Evolutionary conservation across 2,329 filamentous ascomycete species (phyloP).

Genomic region (Trichoderma koningiopsis): DNA sequence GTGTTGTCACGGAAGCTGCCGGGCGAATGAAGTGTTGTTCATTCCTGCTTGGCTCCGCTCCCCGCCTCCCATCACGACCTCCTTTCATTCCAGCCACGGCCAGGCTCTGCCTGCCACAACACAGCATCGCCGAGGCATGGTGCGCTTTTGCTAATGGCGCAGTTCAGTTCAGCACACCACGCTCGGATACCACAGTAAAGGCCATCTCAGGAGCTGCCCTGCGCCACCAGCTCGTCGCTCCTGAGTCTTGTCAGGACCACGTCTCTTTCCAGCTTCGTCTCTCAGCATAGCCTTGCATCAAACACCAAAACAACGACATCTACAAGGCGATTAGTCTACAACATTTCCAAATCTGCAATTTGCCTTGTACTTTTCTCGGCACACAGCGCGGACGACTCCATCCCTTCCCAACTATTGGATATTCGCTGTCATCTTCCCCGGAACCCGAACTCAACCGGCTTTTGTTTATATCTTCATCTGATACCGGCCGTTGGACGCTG

Average conservation of each 20-base stretch:
- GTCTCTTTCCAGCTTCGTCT: neutral
- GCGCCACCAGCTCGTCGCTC: neutral
- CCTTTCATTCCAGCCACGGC: slow-evolving; percentile 33
- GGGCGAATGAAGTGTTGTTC: slow-evolving; percentile 22
- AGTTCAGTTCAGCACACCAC: slow-evolving; percentile 12
- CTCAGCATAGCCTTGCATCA: neutral
- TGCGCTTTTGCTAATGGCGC: slow-evolving; percentile 24
- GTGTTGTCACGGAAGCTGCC: slow-evolving; percentile 26
- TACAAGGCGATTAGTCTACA: neutral
- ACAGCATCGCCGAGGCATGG: slow-evolving; percentile 29
- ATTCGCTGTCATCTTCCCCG: neutral
- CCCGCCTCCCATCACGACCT: slow-evolving; percentile 24
- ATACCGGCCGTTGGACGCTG: neutral
- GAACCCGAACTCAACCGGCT: neutral
- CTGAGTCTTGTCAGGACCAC: neutral
- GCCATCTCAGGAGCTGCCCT: slow-evolving; percentile 15
- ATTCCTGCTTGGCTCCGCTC: slow-evolving; percentile 29
- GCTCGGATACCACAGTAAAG: neutral
- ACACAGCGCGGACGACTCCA: neutral
- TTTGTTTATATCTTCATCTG: neutral
- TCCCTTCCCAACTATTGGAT: neutral
- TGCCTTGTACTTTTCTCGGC: neutral
- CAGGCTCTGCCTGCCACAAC: slow-evolving; percentile 27
- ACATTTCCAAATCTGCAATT: neutral
- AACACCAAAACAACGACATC: neutral